Evolutionary conservation across 495 filamentous ascomycete species (phyloP).

Genomic region (Tuber indicum): DNA sequence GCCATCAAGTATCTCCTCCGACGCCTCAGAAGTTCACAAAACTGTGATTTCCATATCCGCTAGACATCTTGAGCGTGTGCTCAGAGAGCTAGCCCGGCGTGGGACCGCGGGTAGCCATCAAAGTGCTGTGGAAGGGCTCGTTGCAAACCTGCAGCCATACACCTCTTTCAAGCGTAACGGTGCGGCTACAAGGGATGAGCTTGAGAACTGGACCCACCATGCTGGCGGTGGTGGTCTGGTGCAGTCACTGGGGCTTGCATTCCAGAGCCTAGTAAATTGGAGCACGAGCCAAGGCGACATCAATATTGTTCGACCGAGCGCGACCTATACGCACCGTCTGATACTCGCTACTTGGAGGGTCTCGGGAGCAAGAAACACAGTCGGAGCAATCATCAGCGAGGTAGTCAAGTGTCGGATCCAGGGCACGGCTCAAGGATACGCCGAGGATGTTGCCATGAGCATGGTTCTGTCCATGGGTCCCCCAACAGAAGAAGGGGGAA

Average conservation of each 20-base stretch:
- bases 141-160: slow-evolving; percentile 63
- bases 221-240: slow-evolving; percentile 54
- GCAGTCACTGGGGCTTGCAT: slow-evolving; percentile 56
- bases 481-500: slow-evolving; percentile 15
- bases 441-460: slow-evolving; percentile 30
- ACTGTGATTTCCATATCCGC: slow-evolving; percentile 79
- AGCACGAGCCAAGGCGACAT: slow-evolving; percentile 49
- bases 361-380: slow-evolving; percentile 59
- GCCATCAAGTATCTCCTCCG: slow-evolving; percentile 68
- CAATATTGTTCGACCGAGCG: slow-evolving; percentile 59
- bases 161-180: slow-evolving; percentile 55
- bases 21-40: slow-evolving; percentile 71
- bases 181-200: slow-evolving; percentile 61
- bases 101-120: slow-evolving; percentile 52
- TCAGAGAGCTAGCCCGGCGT: slow-evolving; percentile 64
- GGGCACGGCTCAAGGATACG: slow-evolving; percentile 26
- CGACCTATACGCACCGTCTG: slow-evolving; percentile 73
- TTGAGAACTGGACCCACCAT: slow-evolving; percentile 66
- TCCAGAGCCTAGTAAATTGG: slow-evolving; percentile 69
- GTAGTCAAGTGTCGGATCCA: slow-evolving; percentile 52
- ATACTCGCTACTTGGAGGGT: slow-evolving; percentile 60
- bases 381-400: slow-evolving; percentile 63
- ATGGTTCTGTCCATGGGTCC: slow-evolving; percentile 25
- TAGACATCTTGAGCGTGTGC: slow-evolving; percentile 64
- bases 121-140: slow-evolving; percentile 50